A percentile compares a stretch with the other conserved stretches of the same genome.
Conservation (phyloP, 2,329 filamentous ascomycete genomes). For the Nemania sp. region DNA sequence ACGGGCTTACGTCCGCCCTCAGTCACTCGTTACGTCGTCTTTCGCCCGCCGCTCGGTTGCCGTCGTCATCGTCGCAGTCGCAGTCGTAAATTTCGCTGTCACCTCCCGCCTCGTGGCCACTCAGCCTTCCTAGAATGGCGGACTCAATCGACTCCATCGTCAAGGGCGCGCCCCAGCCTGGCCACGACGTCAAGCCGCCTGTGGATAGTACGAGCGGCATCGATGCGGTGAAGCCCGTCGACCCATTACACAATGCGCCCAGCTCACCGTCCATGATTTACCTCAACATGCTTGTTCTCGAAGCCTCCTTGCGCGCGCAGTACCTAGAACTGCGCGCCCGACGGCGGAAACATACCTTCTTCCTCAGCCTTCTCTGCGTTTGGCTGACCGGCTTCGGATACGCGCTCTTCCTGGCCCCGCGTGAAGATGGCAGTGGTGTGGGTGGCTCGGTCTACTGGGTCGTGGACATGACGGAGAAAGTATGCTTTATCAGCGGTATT, state of each 20-base stretch:
- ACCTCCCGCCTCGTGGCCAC: slow-evolving; percentile 1
- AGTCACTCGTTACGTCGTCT: not conserved
- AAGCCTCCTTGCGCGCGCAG: slow-evolving; percentile 88
- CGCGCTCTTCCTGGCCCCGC: slow-evolving; percentile 89
- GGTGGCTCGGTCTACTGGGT: slow-evolving; percentile 97
- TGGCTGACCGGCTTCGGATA: slow-evolving; percentile 90
- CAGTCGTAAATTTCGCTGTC: too few species aligned
- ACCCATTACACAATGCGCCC: slow-evolving; percentile 80
- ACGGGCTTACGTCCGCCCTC: slow-evolving; percentile 26
- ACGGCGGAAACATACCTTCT: slow-evolving; percentile 89
- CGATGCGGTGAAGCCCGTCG: slow-evolving; percentile 54
- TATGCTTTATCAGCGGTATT: slow-evolving; percentile 88
- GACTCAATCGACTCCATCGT: slow-evolving; percentile 83
- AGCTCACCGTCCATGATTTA: slow-evolving; percentile 95
- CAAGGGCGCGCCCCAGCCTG: slow-evolving; percentile 79
- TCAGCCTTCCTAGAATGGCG: slow-evolving; percentile 51
- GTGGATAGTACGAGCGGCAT: slow-evolving; percentile 47
- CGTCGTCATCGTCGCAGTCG: slow-evolving; percentile 18
- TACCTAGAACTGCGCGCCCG: slow-evolving; percentile 89
- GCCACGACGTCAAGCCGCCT: slow-evolving; percentile 53
- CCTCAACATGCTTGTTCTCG: slow-evolving; percentile 94
- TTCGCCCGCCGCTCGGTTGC: slow-evolving; percentile 1
- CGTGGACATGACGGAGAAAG: slow-evolving; percentile 84
- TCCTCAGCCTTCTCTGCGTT: slow-evolving; percentile 74
- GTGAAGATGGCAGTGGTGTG: slow-evolving; percentile 88